Percentiles rank a stretch among this genome's conserved stretches.
phyloP scores from a whole-genome alignment of 345 rosid species.

The Syzygium jambos region DNA sequence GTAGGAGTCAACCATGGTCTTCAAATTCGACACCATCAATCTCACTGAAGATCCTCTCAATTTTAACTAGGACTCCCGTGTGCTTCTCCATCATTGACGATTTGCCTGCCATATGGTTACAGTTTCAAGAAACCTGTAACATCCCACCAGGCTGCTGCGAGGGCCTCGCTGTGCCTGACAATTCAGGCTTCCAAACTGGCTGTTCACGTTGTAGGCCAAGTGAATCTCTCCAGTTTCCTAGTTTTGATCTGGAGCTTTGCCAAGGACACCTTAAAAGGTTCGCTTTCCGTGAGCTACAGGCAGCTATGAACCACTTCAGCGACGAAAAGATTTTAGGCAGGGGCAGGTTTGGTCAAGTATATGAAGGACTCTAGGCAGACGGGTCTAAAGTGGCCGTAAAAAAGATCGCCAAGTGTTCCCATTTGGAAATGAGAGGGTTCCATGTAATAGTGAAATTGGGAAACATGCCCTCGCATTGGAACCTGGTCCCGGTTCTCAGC shows the following conservation, averaged over 20 bases:
- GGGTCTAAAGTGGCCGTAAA: background rate
- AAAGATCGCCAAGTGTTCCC: background rate
- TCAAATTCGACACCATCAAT: background rate
- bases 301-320: background rate
- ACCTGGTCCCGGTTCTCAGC: background rate
- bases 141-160: background rate
- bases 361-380: background rate
- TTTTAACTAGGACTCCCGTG: background rate
- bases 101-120: background rate
- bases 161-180: background rate
- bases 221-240: background rate
- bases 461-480: background rate
- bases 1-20: background rate
- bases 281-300: background rate
- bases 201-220: background rate
- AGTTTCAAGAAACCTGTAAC: background rate
- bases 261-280: background rate
- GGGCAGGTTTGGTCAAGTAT: background rate
- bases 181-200: background rate
- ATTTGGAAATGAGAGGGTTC: background rate
- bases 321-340: background rate
- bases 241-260: background rate
- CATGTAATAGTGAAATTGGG: background rate
- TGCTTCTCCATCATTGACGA: background rate
- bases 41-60: background rate